phyloP scores from a whole-genome alignment of 1,284 basidiomycete genomes.

The Quambalaria eucalypti region DNA sequence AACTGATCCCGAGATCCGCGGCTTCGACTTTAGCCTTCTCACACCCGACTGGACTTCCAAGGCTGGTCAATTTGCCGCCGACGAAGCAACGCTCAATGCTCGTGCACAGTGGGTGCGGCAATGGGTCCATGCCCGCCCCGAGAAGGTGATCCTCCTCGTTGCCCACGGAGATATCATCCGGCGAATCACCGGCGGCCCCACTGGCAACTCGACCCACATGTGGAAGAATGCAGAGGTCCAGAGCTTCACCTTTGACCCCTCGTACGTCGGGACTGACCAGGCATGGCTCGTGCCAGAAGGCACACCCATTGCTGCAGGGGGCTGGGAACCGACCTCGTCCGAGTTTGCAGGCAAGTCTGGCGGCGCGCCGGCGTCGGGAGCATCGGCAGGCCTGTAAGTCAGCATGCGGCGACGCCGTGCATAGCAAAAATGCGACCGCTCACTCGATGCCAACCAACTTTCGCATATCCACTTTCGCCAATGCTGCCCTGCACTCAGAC shows the following conservation, averaged over 20 bases:
- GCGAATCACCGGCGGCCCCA: conserved; percentile 22
- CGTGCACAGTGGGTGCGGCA: conserved; percentile 44
- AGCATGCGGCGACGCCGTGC: too few species aligned
- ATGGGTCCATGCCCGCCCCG: conserved; percentile 37
- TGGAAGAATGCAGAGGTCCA: conserved; percentile 46
- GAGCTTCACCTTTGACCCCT: conserved; percentile 33
- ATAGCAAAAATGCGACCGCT: too few species aligned
- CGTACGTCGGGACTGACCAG: conserved; percentile 22
- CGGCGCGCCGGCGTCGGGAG: background rate
- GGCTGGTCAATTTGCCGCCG: conserved; percentile 40
- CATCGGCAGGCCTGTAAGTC: background rate
- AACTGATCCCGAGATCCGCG: conserved; percentile 28
- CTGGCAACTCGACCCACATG: conserved; percentile 9
- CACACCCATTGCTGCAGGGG: conserved; percentile 29
- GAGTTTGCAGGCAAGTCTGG: conserved; percentile 12
- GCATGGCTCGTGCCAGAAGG: conserved; percentile 26
- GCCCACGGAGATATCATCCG: conserved; percentile 45
- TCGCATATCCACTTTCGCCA: background rate
- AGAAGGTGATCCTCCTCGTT: conserved; percentile 40
- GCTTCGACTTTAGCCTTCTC: conserved; percentile 37
- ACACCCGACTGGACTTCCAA: conserved; percentile 45
- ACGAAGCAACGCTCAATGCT: conserved; percentile 26
- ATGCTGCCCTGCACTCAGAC: background rate
- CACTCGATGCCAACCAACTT: too few species aligned
- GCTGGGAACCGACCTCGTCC: conserved; percentile 26